These are phyloP conservation scores for Fusarium clavum DNA, from an alignment of 2,329 filamentous ascomycete genomes.

Conservation along the genomic window DNA sequence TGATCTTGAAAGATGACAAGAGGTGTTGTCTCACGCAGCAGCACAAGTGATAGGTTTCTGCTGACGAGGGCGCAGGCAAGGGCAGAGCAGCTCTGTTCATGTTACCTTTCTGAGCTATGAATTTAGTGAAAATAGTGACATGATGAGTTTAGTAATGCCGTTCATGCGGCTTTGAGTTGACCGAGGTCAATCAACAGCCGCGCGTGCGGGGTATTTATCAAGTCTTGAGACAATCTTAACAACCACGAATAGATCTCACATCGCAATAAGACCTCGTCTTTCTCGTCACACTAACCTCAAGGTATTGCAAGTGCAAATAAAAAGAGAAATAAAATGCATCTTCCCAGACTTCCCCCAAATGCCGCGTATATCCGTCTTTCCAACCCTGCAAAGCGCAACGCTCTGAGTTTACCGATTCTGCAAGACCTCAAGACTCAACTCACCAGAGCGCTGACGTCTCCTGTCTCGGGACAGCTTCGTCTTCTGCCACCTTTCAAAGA, in stretches of 20 bases:
- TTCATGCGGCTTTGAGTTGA: not conserved
- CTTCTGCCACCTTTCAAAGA: slow-evolving; percentile 33
- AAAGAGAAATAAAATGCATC: slow-evolving; percentile 18
- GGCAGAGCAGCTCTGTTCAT: not conserved
- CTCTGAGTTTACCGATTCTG: slow-evolving; percentile 34
- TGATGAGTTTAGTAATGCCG: not conserved
- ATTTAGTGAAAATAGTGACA: not conserved
- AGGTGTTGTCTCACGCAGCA: not conserved
- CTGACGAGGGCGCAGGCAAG: not conserved
- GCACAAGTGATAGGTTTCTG: not conserved
- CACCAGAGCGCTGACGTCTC: slow-evolving; percentile 27
- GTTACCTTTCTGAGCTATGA: not conserved
- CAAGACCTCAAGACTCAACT: slow-evolving; percentile 39
- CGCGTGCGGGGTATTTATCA: not conserved
- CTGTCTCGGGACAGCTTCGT: slow-evolving; percentile 8
- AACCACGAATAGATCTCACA: not conserved
- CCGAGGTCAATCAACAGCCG: not conserved
- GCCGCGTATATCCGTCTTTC: slow-evolving; percentile 36
- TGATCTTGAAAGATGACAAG: not conserved
- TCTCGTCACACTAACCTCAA: not conserved
- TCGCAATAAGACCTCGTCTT: not conserved
- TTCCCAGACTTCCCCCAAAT: slow-evolving; percentile 33
- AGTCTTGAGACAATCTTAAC: not conserved
- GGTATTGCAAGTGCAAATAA: not conserved
- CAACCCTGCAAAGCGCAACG: slow-evolving; percentile 41